A percentile compares a stretch with the other conserved stretches of the same genome.
Conservation (phyloP, 2,329 filamentous ascomycete genomes). For the Talaromyces verruculosus region DNA sequence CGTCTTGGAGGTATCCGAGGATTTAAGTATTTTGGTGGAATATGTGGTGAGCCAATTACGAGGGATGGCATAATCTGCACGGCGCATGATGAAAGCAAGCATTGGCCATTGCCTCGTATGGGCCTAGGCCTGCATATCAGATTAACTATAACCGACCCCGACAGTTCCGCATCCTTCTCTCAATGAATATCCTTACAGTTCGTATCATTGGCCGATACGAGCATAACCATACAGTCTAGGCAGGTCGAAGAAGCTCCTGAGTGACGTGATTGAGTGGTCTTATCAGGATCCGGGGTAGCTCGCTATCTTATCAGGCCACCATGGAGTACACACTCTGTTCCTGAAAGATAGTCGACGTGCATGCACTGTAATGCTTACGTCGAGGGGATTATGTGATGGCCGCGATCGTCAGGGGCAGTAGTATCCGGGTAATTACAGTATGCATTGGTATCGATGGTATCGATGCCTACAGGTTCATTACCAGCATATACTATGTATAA, state of each 20-base stretch:
- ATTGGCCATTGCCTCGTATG: slow-evolving; percentile 1
- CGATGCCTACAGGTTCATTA: background rate
- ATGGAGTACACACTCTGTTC: background rate
- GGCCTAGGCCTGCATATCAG: slow-evolving; percentile 5
- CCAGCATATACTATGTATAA: background rate
- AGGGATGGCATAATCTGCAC: slow-evolving; percentile 20
- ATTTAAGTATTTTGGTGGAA: slow-evolving; percentile 46
- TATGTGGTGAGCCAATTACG: slow-evolving; percentile 43
- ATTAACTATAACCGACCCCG: background rate
- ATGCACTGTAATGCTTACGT: background rate
- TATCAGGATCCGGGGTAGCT: slow-evolving; percentile 14
- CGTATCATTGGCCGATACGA: background rate
- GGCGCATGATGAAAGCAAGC: background rate
- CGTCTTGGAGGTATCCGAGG: slow-evolving; percentile 46
- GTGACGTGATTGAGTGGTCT: slow-evolving; percentile 2
- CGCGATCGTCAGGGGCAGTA: slow-evolving; percentile 1
- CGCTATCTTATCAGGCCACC: background rate
- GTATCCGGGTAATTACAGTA: background rate
- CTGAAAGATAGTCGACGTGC: slow-evolving; percentile 5
- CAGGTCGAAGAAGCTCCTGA: background rate
- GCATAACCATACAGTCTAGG: background rate
- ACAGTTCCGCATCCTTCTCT: background rate
- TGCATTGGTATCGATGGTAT: background rate
- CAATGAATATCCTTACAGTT: background rate
- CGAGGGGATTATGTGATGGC: background rate